Percentiles rank a stretch among this genome's conserved stretches.
Conservation (phyloP, 805 yeast species). For the Brettanomyces custersianus region DNA sequence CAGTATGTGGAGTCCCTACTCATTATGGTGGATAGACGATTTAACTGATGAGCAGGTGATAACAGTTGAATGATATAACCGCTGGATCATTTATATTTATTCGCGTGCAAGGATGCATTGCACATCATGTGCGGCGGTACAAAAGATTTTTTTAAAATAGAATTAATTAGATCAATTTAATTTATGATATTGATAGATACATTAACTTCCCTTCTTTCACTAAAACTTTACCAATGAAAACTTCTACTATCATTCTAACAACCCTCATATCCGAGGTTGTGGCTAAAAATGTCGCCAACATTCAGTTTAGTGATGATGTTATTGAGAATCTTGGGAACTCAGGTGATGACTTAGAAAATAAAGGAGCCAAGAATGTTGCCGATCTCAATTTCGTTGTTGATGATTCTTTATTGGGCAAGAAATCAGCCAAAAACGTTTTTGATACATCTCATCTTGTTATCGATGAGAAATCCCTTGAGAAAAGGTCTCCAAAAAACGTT, state of each 20-base stretch:
- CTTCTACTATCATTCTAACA: no score
- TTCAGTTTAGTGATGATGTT: neutral
- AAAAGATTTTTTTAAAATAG: no score
- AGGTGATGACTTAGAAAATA: neutral
- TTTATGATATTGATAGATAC: neutral
- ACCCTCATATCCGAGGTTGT: no score
- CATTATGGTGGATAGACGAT: no score
- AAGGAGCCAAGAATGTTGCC: constrained; percentile 11
- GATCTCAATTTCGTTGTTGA: neutral
- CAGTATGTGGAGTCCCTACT: constrained; percentile 20
- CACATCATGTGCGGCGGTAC: no score
- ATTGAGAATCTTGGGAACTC: neutral
- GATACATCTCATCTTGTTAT: constrained; percentile 2
- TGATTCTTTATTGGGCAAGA: neutral
- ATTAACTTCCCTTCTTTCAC: neutral
- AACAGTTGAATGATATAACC: no score
- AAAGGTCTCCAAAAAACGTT: constrained; percentile 12
- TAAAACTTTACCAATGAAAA: no score
- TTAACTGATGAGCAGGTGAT: no score
- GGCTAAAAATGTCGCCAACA: constrained; percentile 1
- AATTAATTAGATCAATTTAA: no score
- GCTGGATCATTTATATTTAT: no score
- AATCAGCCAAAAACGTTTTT: constrained; percentile 1
- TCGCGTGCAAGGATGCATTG: no score
- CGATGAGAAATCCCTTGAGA: constrained; percentile 7